These are phyloP conservation scores for Serendipita indica DNA, from an alignment of 768 basidiomycete species.

Conservation along the genomic window DNA sequence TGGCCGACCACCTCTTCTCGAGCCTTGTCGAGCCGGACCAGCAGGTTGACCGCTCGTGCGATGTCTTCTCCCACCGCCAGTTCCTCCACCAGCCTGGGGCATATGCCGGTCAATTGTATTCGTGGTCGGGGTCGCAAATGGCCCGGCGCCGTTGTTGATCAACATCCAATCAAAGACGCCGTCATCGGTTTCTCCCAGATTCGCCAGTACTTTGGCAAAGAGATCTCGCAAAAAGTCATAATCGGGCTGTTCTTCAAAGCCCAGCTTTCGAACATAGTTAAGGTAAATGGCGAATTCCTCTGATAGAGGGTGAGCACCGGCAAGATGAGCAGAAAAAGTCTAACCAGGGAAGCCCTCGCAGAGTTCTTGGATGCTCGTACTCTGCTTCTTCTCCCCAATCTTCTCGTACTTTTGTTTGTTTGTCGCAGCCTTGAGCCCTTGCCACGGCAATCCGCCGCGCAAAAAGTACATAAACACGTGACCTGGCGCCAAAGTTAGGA, in stretches of 20 bases:
- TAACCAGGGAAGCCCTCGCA: slow-evolving; percentile 94
- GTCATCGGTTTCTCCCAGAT: slow-evolving; percentile 76
- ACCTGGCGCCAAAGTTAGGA: slow-evolving; percentile 31
- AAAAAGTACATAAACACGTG: slow-evolving; percentile 99
- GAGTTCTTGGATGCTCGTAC: slow-evolving; percentile 76
- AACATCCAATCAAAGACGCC: slow-evolving; percentile 95
- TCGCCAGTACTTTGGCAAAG: slow-evolving; percentile 83
- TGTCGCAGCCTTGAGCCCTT: slow-evolving; percentile 90
- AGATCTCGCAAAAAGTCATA: slow-evolving; percentile 95
- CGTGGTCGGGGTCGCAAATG: slow-evolving; percentile 10
- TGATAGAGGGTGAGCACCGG: slow-evolving; percentile 20
- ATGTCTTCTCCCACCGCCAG: background rate
- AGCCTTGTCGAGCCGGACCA: background rate
- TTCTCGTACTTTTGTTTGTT: slow-evolving; percentile 99
- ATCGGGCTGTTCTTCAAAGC: slow-evolving; percentile 94
- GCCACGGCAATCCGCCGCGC: slow-evolving; percentile 93
- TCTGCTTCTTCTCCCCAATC: slow-evolving; percentile 98
- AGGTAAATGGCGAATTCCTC: slow-evolving; percentile 98
- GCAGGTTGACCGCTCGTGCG: background rate
- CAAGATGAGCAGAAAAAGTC: slow-evolving; percentile 18
- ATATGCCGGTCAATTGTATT: background rate
- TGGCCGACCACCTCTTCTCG: background rate
- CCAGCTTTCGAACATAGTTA: slow-evolving; percentile 97
- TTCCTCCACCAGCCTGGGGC: background rate
- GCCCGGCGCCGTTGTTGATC: slow-evolving; percentile 51